Evolutionary conservation across 2,329 filamentous ascomycete genomes (phyloP).

Genomic region (Mycosphaerella sp.): DNA sequence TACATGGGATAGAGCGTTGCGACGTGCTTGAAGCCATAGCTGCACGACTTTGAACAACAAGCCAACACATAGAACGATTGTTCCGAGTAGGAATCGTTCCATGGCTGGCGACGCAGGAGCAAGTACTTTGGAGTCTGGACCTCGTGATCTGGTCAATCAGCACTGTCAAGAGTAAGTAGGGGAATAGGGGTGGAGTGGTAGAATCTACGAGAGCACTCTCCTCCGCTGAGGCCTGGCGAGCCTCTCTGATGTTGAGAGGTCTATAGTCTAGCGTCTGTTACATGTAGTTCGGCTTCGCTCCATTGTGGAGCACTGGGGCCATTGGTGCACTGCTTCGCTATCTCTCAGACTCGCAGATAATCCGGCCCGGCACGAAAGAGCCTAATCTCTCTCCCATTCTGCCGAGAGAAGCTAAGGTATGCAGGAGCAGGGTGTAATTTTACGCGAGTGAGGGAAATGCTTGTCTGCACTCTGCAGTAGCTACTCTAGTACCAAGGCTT

Average conservation of each 20-base stretch:
- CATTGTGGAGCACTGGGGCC: background rate
- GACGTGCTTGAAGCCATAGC: slow-evolving; percentile 7
- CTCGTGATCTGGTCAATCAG: too few species aligned
- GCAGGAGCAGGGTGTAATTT: too few species aligned
- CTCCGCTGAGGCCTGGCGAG: too few species aligned
- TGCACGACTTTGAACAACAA: slow-evolving; percentile 6
- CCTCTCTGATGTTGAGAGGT: too few species aligned
- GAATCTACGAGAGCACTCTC: too few species aligned
- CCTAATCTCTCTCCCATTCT: background rate
- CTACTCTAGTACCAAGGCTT: background rate
- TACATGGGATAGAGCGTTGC: slow-evolving; percentile 12
- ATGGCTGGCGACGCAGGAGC: background rate
- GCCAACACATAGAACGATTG: background rate
- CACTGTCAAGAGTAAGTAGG: too few species aligned
- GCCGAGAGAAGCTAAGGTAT: background rate
- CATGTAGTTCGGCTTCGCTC: background rate
- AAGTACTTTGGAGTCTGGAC: too few species aligned
- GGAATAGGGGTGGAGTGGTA: too few species aligned
- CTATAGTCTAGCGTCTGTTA: too few species aligned
- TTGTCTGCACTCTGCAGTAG: background rate
- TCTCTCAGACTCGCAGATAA: background rate
- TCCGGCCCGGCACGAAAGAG: background rate
- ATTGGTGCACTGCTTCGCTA: background rate
- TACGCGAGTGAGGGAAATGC: background rate
- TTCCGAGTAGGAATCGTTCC: slow-evolving; percentile 7